Base-by-base conservation (phyloP, 2,329 filamentous ascomycete genomes). In the Neoarthrinium moseri region DNA sequence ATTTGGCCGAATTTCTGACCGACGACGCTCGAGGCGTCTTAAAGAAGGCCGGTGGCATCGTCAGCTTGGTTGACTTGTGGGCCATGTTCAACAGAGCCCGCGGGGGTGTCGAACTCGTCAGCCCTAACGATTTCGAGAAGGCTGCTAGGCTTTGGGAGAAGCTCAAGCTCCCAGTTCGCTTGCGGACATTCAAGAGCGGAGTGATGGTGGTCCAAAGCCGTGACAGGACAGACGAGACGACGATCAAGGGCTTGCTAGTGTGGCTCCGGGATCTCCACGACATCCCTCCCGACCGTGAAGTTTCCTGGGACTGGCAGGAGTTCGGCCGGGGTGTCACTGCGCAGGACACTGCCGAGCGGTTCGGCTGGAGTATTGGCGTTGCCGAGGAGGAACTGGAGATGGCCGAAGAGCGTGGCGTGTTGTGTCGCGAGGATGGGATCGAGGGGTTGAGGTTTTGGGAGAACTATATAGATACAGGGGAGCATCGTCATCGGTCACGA, bases 351-450 rank as follows among this genome's bases (percentile, higher is more conserved):
- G 94, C 94, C 0, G 89, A 95, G 65, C 77, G 83, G 40, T 99
- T 99, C 67, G 89, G 91, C 5, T 99, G 94, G 94, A 97, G 94
- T 63, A 86, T 99, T 6, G 94, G 94, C 7, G 92, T 99, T 18
- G 94, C 94, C 1, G 88, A 87, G 49, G 94, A 97, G 64, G 94
- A 99, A 69, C 75, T 99, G 11, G 89, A 96, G 63, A 96, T 99
- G 92, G 91, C 91, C 0, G 94, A 99, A 66, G 92, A 97, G 64
- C 83, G 80, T 46, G 94, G 94, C 0, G 82, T 84, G 3, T 65
- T 99, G 17, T 97, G 92, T 64, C 84, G 94, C 38, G 94, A 99
- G 64, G 91, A 95, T 58, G 86, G 90, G 4, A 81, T 97, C 12
- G 91, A 96, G 64, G 94, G 94, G 0, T 73, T 95, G 37, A 86